phyloP scores from a whole-genome alignment of 2,329 filamentous ascomycete species.

The Calcarisporium arbuscula region DNA sequence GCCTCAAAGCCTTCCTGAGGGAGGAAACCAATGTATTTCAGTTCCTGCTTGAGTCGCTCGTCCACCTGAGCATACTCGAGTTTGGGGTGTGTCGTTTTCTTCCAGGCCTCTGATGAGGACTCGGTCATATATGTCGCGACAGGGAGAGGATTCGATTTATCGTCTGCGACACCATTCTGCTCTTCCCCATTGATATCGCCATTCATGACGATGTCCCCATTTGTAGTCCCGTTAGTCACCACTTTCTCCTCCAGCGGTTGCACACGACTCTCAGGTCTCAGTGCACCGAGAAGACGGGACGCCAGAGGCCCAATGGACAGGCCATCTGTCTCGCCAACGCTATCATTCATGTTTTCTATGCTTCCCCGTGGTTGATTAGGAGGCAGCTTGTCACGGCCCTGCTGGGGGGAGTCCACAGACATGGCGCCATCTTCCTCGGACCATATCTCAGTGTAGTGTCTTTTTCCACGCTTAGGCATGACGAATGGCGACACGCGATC shows the following conservation, averaged over 20 bases:
- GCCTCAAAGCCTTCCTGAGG: conserved; percentile 57
- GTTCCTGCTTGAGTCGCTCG: conserved; percentile 83
- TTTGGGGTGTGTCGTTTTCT: conserved; percentile 66
- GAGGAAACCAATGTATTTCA: conserved; percentile 85
- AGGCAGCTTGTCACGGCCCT: conserved; percentile 59
- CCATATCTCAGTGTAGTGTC: conserved; percentile 87
- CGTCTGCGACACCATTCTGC: conserved; percentile 25
- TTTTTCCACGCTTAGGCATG: conserved; percentile 77
- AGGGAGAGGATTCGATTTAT: conserved; percentile 38
- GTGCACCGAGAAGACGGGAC: conserved; percentile 69
- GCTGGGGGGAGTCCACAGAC: conserved; percentile 60
- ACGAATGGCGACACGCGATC: conserved; percentile 79
- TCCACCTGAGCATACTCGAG: conserved; percentile 84
- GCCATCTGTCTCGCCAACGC: conserved; percentile 80
- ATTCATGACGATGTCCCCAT: conserved; percentile 50
- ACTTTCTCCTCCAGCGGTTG: conserved; percentile 51
- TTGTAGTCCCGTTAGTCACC: conserved; percentile 43
- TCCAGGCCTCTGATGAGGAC: conserved; percentile 69
- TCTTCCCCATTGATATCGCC: conserved; percentile 37
- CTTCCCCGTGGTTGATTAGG: conserved; percentile 78
- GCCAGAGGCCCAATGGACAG: conserved; percentile 84
- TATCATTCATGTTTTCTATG: conserved; percentile 82
- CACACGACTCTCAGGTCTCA: conserved; percentile 68
- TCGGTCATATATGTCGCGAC: conserved; percentile 78
- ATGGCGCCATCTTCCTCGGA: conserved; percentile 85